Conservation (phyloP, 208 protist species). For the Endotrypanum monterogeii region DNA sequence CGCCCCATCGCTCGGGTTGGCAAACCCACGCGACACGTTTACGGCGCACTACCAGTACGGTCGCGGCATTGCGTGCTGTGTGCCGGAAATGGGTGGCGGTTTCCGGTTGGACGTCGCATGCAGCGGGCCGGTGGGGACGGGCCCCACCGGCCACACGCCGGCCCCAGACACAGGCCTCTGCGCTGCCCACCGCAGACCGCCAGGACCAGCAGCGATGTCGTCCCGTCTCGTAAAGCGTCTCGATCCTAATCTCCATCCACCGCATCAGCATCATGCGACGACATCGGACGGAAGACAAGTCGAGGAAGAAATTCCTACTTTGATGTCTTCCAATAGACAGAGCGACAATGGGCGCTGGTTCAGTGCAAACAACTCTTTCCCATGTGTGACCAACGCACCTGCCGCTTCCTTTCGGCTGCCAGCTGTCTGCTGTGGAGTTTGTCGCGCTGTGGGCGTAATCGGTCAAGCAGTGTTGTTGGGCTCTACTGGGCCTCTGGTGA, state of each 20-base stretch:
- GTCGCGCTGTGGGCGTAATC: constrained; percentile 32
- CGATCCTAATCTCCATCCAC: not conserved
- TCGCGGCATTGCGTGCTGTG: constrained; percentile 58
- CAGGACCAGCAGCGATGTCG: constrained; percentile 13
- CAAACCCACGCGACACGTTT: constrained; percentile 33
- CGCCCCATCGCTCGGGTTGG: constrained; percentile 48
- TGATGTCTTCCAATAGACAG: not conserved
- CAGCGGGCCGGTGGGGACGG: not conserved
- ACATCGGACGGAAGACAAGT: not conserved
- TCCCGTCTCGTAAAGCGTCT: not conserved
- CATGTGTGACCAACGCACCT: not conserved
- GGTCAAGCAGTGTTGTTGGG: constrained; percentile 64
- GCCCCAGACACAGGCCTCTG: not conserved
- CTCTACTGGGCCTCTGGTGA: constrained; percentile 59
- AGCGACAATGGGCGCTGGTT: not conserved
- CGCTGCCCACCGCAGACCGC: constrained; percentile 4
- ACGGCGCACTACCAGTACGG: constrained; percentile 59
- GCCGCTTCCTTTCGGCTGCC: constrained; percentile 13
- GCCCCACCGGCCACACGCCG: not conserved
- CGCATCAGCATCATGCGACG: not conserved
- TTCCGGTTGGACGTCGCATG: not conserved
- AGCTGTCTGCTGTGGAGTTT: constrained; percentile 52
- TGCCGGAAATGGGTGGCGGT: constrained; percentile 27
- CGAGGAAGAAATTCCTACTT: not conserved
- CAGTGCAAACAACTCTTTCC: not conserved